Percentiles rank a stretch among this genome's conserved stretches.
These are phyloP conservation scores for Eimeria zaria DNA, from an alignment of 169 alveolate genomes.

Conservation along the genomic window DNA sequence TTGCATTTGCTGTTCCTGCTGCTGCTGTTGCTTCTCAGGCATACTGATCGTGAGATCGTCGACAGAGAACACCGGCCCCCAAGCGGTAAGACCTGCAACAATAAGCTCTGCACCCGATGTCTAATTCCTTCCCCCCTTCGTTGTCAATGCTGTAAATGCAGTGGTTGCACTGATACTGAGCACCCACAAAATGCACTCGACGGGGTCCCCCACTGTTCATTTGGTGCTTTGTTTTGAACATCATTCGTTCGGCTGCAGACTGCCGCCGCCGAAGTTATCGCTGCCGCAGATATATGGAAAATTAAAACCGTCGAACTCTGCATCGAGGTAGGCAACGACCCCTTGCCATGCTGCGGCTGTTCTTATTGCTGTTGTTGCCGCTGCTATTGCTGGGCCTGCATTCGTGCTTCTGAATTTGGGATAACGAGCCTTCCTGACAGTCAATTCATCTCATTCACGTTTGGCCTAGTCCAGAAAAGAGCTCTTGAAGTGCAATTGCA, in stretches of 20 bases:
- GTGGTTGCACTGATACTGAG: neutral
- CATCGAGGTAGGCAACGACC: conserved; percentile 8
- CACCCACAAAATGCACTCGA: neutral
- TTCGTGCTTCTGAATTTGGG: neutral
- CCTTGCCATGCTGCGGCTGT: neutral
- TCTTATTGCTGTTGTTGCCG: neutral
- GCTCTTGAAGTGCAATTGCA: neutral
- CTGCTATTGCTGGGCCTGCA: neutral
- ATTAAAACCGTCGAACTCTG: conserved; percentile 35
- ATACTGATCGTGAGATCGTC: neutral
- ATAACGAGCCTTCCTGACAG: neutral
- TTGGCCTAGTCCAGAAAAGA: neutral
- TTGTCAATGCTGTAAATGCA: neutral
- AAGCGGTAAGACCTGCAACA: conserved; percentile 10
- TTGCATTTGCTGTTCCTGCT: neutral
- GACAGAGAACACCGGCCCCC: neutral
- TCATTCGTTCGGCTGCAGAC: neutral
- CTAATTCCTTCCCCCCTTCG: neutral
- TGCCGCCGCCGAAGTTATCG: conserved; percentile 27
- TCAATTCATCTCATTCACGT: neutral
- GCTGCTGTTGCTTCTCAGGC: conserved; percentile 69
- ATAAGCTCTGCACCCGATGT: neutral
- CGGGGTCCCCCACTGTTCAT: neutral
- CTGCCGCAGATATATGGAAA: conserved; percentile 43
- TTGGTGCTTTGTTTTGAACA: neutral